A percentile compares a stretch with the other conserved stretches of the same genome.
Conservation (phyloP, 371 early-diverging fungal species). For the Rhizomucor miehei region DNA sequence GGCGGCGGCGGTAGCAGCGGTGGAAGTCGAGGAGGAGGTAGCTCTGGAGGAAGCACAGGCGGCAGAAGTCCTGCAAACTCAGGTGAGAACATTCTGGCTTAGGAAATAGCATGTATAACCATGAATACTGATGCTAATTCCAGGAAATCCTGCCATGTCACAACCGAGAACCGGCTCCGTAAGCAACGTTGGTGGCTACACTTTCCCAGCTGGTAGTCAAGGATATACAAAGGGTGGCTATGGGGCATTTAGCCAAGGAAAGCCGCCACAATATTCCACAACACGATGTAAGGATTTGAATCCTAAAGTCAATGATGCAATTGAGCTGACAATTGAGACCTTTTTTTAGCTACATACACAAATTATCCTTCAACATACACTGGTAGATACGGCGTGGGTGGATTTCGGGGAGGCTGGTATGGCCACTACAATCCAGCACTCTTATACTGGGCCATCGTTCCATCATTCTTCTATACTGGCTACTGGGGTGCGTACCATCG, state of each 20-base stretch:
- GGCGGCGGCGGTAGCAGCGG: too few species aligned
- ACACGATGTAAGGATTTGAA: slow-evolving; percentile 38
- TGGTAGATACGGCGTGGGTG: slow-evolving; percentile 30
- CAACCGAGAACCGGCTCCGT: slow-evolving; percentile 17
- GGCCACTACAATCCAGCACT: slow-evolving; percentile 38
- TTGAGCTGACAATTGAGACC: too few species aligned
- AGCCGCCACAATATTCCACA: slow-evolving; percentile 18
- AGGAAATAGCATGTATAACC: slow-evolving; percentile 10
- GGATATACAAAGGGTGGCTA: slow-evolving; percentile 34
- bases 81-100: slow-evolving; percentile 8
- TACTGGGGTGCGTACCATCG: slow-evolving; percentile 36
- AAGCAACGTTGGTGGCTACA: slow-evolving; percentile 14
- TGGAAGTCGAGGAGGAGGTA: slow-evolving; percentile 18
- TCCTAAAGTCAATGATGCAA: too few species aligned
- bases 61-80: slow-evolving; percentile 4
- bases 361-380: slow-evolving; percentile 35
- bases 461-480: slow-evolving; percentile 33
- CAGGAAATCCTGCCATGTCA: slow-evolving; percentile 8
- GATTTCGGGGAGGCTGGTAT: slow-evolving; percentile 28
- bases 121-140: neutral
- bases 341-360: slow-evolving; percentile 30
- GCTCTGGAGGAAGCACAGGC: slow-evolving; percentile 18
- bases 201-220: slow-evolving; percentile 15
- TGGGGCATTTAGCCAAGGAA: slow-evolving; percentile 20
- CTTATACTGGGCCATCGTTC: slow-evolving; percentile 36